Evolutionary conservation across 1,139 yeast genomes (phyloP), one percentile per base, ranked within the genome.

Genomic region (Candida pseudocylindracea): DNA sequence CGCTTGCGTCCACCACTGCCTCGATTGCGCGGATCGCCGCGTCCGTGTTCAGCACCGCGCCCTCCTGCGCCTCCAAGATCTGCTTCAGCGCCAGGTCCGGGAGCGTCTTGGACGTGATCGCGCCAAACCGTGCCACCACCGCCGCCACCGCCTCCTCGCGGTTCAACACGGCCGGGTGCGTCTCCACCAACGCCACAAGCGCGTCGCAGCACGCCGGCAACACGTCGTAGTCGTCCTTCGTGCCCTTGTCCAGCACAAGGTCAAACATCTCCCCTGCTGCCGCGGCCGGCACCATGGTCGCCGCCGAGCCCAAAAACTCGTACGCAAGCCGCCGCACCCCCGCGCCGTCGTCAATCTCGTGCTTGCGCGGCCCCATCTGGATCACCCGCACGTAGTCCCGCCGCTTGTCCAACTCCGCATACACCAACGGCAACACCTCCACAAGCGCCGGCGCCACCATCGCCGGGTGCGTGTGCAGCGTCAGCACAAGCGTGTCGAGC

Each of bases 311-410:
- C 32, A 79, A 54, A 27, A 74, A 55, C 45, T 80, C 93, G 46
- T 73, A 78, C 8, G 79, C 62, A 33, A 76, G 62, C 45, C 76
- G 78, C 35, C 94, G 60, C 36, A 72, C 65, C 38, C 72, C 83
- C 32, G 78, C 55, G 0, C 88, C 92, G 42, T 74, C 76, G 45
- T 80, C 94, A 31, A 78, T 66, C 37, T 72, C 71, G 45, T 78
- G 85, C 44, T 78, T 78, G 55, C 76, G 79, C 0, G 93, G 93
- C 0, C 94, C 94, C 72, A 81, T 78, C 32, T 74, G 78, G 29
- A 80, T 73, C 10, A 62, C 54, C 36, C 72, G 72, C 33, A 76
- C 67, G 42, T 71, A 72, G 33, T 63, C 62, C 25, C 59, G 60
- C 39, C 66, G 67, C 2, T 74, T 58, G 11, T 52, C 53, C 29